Evolutionary conservation across 139 green algal genomes (phyloP), one percentile per base, ranked within the genome.

Genomic region (Closterium sp.): DNA sequence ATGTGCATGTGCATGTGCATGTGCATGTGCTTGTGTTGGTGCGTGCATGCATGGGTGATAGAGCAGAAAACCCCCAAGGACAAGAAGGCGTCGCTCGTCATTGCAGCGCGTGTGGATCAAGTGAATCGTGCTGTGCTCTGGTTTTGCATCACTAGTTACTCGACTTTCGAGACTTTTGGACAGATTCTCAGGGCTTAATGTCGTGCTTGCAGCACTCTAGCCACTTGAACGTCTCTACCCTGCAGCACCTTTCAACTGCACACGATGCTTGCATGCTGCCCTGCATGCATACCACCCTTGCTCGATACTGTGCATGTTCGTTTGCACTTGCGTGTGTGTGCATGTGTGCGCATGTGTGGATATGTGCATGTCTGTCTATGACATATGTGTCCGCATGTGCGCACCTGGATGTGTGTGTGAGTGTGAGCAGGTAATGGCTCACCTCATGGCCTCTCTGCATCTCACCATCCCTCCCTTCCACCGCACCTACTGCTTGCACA

Each of bases 41-140:
- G 31, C 31, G 10, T 89, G 31, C 86, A 32, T 32, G 86, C 86
- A 22, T 89, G 86, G 13, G 86, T 89, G 31, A 22, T 32, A 62
- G 86, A 89, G 86, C 86, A 89, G 86, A 85, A 89, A 89, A 95
- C 94, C 13, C 89, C 86, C 24, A 95, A 95, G 85, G 94, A 95
- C 87, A 90, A 92, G 88, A 89, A 90, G 21, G 91, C 91, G 10
- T 29, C 42, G 28, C 22, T 95, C 4, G 38, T 93, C 29, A 89
- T 95, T 13, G 88, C 87, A 22, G 50, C 30, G 1, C 84, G 62
- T 62, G 90, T 88, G 21, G 91, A 92, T n/a, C 21, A 45, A 34
- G 88, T 89, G 31, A 89, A 11, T 89, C 17, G 70, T 32, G 2
- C 1, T 11, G 24, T 22, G 38, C 38, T 45, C 38, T 11, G 2